Evolutionary conservation across 2,329 filamentous ascomycete genomes (phyloP).

Genomic region (Epichloe uncinata): DNA sequence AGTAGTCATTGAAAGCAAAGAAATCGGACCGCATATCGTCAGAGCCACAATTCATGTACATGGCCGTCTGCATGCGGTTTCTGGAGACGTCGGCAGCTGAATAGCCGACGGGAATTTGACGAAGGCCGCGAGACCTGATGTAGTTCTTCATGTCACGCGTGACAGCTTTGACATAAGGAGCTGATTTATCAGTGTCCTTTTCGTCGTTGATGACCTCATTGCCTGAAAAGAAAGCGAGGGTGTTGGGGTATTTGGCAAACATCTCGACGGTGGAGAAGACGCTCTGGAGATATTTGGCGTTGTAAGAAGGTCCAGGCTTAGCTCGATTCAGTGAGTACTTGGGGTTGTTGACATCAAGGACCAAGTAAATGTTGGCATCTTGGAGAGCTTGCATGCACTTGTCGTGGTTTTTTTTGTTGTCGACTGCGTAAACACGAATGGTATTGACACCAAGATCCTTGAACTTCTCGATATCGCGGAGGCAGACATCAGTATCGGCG

Average conservation of each 20-base stretch:
- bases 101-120: constrained; percentile 62
- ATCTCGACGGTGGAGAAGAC: constrained; percentile 81
- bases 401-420: constrained; percentile 72
- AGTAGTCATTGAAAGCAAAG: constrained; percentile 84
- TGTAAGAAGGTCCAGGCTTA: constrained; percentile 70
- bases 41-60: constrained; percentile 87
- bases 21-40: constrained; percentile 79
- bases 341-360: constrained; percentile 83
- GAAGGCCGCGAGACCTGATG: constrained; percentile 47
- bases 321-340: constrained; percentile 76
- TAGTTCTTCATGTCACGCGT: constrained; percentile 66
- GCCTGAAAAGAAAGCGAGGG: constrained; percentile 71
- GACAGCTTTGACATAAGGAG: constrained; percentile 65
- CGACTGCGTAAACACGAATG: constrained; percentile 82
- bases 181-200: constrained; percentile 47
- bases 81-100: constrained; percentile 66
- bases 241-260: constrained; percentile 75
- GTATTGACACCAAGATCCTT: constrained; percentile 81
- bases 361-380: constrained; percentile 81
- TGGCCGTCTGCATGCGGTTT: constrained; percentile 75
- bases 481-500: constrained; percentile 54
- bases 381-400: constrained; percentile 72
- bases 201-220: constrained; percentile 68
- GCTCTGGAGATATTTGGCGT: constrained; percentile 68
- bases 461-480: constrained; percentile 71